Evolutionary conservation across 164 flowering plant species (phyloP), one percentile per base, ranked within the genome.

Genomic region (Hamamelis virginiana): DNA sequence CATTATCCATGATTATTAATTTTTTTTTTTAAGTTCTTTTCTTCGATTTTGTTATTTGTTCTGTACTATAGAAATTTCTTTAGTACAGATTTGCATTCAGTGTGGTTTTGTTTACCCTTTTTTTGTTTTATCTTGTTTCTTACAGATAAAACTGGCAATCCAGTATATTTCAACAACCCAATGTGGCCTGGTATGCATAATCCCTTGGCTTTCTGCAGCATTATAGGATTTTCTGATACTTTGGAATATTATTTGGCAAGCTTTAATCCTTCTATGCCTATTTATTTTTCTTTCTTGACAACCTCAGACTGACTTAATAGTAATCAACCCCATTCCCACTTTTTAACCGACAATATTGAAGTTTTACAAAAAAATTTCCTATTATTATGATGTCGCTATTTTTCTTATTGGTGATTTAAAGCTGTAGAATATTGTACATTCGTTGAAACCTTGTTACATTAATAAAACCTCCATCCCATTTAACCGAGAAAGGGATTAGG

Each of bases 151-250:
- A 59, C 63, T 72, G 68, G 62, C 65, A 83, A 80, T 43, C 58
- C 8, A 33, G 66, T 81, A 45, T 95, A 86, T 72, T 95, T 81
- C 79, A 89, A 95, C 87, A 95, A 92, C 59, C 99, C 99, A 14
- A 95, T 95, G 99, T 95, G 99, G 99, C 97, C 96, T 59, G 99
- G 99, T 95, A 77, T 43, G 79, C 8, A 55, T 45, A 16, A 6
- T 64, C 28, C 53, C 48, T 26, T 66, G 19, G 59, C 43, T 13
- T 51, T 44, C 15, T 21, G 46, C 66, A 9, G 18, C 46, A 8
- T 22, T 1, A 10, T 21, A 23, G 19, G 59, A 56, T 56, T 19
- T 19, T 52, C 56, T 52, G 9, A 18, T 19, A 4, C 56, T 52
- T 8, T 47, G 12, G 11, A 47, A 47, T 47, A 47, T 47, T 9